These are phyloP conservation scores for Candida gorgasii DNA, from an alignment of 805 yeast species.

Conservation along the genomic window DNA sequence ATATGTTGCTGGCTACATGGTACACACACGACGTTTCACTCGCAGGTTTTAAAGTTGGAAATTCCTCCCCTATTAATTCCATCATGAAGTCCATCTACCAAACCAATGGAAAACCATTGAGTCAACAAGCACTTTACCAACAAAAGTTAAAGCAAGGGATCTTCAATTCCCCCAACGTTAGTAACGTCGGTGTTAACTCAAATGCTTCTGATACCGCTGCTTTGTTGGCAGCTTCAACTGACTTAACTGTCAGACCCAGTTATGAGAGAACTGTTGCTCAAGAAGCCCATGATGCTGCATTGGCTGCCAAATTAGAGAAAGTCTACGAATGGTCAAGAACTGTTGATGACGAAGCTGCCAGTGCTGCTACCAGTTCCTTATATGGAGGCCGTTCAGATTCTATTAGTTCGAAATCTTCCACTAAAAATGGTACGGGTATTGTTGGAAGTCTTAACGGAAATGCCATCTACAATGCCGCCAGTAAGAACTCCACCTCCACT, in stretches of 20 bases:
- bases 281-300: slow-evolving; percentile 70
- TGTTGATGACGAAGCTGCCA: slow-evolving; percentile 48
- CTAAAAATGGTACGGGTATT: slow-evolving; percentile 23
- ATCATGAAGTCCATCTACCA: slow-evolving; percentile 51
- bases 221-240: slow-evolving; percentile 66
- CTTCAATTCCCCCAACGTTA: slow-evolving; percentile 50
- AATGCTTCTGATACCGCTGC: slow-evolving; percentile 79
- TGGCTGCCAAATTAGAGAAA: slow-evolving; percentile 42
- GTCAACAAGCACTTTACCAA: slow-evolving; percentile 72
- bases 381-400: slow-evolving; percentile 13
- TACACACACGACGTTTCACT: slow-evolving; percentile 2
- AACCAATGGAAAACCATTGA: slow-evolving; percentile 66
- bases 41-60: slow-evolving; percentile 3
- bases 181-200: slow-evolving; percentile 62
- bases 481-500: slow-evolving; percentile 41
- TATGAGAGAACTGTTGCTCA: slow-evolving; percentile 60
- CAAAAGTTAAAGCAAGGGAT: slow-evolving; percentile 72
- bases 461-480: slow-evolving; percentile 34
- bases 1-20: slow-evolving; percentile 7
- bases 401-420: slow-evolving; percentile 19
- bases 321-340: slow-evolving; percentile 52
- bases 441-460: slow-evolving; percentile 31
- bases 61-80: slow-evolving; percentile 13
- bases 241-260: slow-evolving; percentile 57
- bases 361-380: slow-evolving; percentile 44